A percentile compares a stretch with the other conserved stretches of the same genome.
phyloP scores from a whole-genome alignment of 176 grass and related monocot genomes.

The Triticum timopheevii region DNA sequence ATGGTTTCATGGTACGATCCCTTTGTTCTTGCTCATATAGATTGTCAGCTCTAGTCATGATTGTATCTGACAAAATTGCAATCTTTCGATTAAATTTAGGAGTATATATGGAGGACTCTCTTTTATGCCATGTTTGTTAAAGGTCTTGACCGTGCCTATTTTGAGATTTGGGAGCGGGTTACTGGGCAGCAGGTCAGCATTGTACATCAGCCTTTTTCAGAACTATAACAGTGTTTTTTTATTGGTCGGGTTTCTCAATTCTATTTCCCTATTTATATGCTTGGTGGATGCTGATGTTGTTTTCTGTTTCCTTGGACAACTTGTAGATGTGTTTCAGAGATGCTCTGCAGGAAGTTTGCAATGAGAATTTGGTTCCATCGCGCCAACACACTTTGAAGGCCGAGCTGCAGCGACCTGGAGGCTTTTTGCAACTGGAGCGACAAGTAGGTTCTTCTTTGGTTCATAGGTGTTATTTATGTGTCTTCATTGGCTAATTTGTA shows the following conservation, averaged over 20 bases:
- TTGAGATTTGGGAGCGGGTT: background rate
- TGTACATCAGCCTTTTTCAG: background rate
- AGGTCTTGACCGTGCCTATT: background rate
- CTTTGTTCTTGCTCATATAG: background rate
- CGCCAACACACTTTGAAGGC: background rate
- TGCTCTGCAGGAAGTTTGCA: background rate
- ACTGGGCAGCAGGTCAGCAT: background rate
- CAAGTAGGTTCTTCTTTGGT: background rate
- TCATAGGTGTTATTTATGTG: background rate
- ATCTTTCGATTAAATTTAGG: background rate
- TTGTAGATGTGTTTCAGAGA: background rate
- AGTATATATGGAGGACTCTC: background rate
- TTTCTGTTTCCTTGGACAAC: background rate
- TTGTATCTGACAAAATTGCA: background rate
- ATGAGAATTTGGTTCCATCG: background rate
- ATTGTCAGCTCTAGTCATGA: background rate
- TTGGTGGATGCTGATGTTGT: background rate
- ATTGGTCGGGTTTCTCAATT: too few species aligned
- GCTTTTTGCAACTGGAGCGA: background rate
- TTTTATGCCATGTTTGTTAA: background rate
- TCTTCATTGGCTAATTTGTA: background rate
- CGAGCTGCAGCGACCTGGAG: background rate
- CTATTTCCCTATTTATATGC: background rate
- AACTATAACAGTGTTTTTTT: too few species aligned
- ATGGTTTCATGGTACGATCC: background rate